A percentile compares a stretch with the other conserved stretches of the same genome.
Evolutionary conservation across 1,284 basidiomycete species (phyloP).

Genomic region (Ceratobasidium sp.): DNA sequence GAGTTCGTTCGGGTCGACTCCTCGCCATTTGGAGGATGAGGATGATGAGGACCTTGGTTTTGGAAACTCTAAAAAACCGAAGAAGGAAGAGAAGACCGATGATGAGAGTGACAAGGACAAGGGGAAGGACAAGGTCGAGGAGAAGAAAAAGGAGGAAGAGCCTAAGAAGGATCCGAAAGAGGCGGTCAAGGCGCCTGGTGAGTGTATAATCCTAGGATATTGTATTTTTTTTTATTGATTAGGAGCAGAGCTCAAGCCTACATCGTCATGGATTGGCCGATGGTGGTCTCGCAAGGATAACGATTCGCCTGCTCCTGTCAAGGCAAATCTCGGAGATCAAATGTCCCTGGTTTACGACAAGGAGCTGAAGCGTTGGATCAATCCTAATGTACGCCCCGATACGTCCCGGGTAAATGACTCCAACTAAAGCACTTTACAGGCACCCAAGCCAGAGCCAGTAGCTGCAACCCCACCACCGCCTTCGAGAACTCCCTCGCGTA

Average conservation of each 20-base stretch:
- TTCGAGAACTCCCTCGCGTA: conserved; percentile 69
- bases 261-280: conserved; percentile 82
- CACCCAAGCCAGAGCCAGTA: conserved; percentile 55
- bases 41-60: conserved; percentile 93
- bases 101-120: conserved; percentile 53
- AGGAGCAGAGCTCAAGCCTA: conserved; percentile 49
- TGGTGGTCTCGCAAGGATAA: conserved; percentile 74
- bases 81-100: conserved; percentile 54
- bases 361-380: conserved; percentile 95
- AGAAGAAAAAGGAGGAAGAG: conserved; percentile 51
- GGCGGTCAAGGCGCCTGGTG: conserved; percentile 49
- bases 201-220: background rate
- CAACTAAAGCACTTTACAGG: background rate
- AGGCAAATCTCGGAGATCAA: conserved; percentile 94
- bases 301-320: conserved; percentile 76
- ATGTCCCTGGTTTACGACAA: conserved; percentile 94
- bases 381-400: conserved; percentile 79
- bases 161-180: conserved; percentile 49
- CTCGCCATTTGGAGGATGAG: conserved; percentile 60
- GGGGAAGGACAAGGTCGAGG: conserved; percentile 50
- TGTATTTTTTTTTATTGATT: background rate
- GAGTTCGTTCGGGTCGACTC: conserved; percentile 39
- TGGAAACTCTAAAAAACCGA: conserved; percentile 75
- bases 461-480: conserved; percentile 69
- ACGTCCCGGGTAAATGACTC: background rate